These are phyloP conservation scores for Aspergillus intermedius DNA, from an alignment of 2,329 filamentous ascomycete species.

Conservation along the genomic window DNA sequence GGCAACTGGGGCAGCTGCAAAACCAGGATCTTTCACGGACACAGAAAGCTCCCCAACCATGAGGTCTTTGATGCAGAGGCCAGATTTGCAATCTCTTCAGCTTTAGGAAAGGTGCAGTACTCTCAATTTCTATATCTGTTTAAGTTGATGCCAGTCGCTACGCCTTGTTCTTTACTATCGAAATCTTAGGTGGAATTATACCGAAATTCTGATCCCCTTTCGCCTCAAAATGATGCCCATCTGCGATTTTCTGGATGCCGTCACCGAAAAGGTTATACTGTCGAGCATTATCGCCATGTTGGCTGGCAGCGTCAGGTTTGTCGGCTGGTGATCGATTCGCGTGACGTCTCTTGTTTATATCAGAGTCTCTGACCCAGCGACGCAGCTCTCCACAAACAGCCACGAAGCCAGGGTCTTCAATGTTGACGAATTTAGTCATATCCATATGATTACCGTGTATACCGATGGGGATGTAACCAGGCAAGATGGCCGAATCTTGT, in stretches of 20 bases:
- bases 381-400: slow-evolving; percentile 2
- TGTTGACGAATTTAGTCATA: slow-evolving; percentile 17
- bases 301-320: not conserved
- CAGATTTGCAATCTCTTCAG: not conserved
- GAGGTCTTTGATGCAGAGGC: no score
- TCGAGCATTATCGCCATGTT: not conserved
- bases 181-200: not conserved
- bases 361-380: slow-evolving; percentile 1
- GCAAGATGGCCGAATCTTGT: slow-evolving; percentile 23
- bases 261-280: slow-evolving; percentile 1
- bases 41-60: no score
- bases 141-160: not conserved
- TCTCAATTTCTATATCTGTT: not conserved
- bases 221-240: not conserved
- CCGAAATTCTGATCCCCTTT: slow-evolving; percentile 1
- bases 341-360: not conserved
- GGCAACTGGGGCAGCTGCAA: no score
- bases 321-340: slow-evolving; percentile 4
- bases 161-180: not conserved
- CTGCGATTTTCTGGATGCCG: not conserved
- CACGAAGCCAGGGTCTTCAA: not conserved
- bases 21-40: no score
- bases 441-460: slow-evolving; percentile 18
- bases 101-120: not conserved
- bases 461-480: slow-evolving; percentile 22